These are phyloP conservation scores for Nicotiana paniculata DNA, from an alignment of 257 asterid genomes.

Conservation along the genomic window DNA sequence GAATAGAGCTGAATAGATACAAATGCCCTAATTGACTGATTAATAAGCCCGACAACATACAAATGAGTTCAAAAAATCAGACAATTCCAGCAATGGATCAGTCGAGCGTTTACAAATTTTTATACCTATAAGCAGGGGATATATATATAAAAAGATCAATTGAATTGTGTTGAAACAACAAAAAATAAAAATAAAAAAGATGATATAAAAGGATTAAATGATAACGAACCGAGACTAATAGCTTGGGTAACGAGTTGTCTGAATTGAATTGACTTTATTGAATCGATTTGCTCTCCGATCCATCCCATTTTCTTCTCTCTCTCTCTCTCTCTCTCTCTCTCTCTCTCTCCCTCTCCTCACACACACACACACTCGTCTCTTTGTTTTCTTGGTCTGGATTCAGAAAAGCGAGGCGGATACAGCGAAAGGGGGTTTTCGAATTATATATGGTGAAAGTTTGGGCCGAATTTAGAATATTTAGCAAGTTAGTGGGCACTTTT, in stretches of 20 bases:
- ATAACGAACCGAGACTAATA: conserved; percentile 68
- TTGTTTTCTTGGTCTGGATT: no score
- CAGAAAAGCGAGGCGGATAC: no score
- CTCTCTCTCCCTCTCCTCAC: neutral
- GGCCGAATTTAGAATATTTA: no score
- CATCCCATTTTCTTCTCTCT: conserved; percentile 57
- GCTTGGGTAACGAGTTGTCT: conserved; percentile 83
- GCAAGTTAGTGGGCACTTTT: no score
- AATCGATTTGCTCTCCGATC: conserved; percentile 94
- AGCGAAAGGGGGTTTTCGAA: no score
- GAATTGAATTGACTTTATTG: conserved; percentile 73
- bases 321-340: neutral
- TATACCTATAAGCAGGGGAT: no score
- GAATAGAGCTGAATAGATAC: no score
- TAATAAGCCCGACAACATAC: neutral
- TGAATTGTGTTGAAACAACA: neutral
- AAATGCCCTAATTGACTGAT: no score
- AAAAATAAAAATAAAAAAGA: neutral
- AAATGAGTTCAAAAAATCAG: no score
- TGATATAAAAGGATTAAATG: neutral
- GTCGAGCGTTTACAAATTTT: no score
- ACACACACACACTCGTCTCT: no score
- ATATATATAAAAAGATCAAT: neutral
- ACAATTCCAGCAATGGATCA: neutral
- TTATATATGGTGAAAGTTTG: no score